Conservation (phyloP, 2,329 filamentous ascomycete genomes). For the Purpureocillium takamizusanense region DNA sequence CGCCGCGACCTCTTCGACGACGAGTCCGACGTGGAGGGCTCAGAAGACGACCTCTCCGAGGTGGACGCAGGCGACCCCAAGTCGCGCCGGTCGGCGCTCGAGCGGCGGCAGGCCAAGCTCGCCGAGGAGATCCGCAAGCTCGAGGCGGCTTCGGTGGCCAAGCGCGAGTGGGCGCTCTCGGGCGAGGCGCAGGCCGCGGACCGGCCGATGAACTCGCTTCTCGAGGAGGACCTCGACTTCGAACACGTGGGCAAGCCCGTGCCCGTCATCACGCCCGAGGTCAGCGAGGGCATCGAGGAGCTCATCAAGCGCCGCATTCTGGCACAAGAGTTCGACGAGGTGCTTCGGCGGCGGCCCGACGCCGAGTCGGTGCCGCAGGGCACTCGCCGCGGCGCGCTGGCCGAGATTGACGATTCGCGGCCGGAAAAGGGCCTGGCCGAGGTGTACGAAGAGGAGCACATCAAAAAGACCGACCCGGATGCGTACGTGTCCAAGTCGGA, state of each 20-base stretch:
- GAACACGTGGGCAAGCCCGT: conserved; percentile 92
- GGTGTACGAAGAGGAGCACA: conserved; percentile 87
- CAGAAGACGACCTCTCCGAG: conserved; percentile 55
- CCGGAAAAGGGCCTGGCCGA: conserved; percentile 82
- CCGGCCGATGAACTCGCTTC: conserved; percentile 80
- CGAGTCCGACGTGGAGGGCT: conserved; percentile 53
- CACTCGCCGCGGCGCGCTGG: conserved; percentile 55
- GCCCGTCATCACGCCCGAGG: conserved; percentile 83
- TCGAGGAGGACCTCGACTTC: conserved; percentile 93
- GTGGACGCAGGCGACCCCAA: conserved; percentile 60
- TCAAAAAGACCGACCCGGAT: conserved; percentile 66
- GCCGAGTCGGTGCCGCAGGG: conserved; percentile 51
- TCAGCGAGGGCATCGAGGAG: conserved; percentile 84
- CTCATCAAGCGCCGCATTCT: conserved; percentile 91
- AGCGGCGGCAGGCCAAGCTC: conserved; percentile 77
- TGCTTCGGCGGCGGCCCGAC: conserved; percentile 72
- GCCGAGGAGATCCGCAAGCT: conserved; percentile 85
- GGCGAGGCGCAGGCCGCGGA: conserved; percentile 80
- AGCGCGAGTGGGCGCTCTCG: conserved; percentile 81
- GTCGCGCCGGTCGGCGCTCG: conserved; percentile 73
- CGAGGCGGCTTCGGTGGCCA: conserved; percentile 80
- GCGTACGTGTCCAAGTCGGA: conserved; percentile 74
- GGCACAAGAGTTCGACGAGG: conserved; percentile 84
- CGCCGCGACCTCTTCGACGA: conserved; percentile 88
- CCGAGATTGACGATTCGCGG: conserved; percentile 82